phyloP scores from a whole-genome alignment of 495 filamentous ascomycete genomes.

The Tuber aestivum region DNA sequence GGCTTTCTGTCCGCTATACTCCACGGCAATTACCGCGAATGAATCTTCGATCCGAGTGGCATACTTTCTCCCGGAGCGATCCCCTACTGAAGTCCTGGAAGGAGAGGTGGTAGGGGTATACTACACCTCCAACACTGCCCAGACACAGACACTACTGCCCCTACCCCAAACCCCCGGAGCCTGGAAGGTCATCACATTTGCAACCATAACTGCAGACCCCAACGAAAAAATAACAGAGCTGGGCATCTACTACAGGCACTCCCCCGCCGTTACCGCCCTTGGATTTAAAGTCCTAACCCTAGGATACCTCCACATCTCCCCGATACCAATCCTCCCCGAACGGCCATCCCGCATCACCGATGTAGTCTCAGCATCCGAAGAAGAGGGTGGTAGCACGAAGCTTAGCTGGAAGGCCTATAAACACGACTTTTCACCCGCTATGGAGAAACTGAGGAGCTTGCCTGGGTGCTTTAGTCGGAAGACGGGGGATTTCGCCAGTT shows the following conservation, averaged over 20 bases:
- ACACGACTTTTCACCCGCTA: neutral
- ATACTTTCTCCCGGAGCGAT: conserved; percentile 21
- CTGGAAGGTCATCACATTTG: neutral
- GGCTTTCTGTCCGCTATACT: conserved; percentile 30
- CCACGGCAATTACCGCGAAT: conserved; percentile 11
- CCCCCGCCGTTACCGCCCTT: neutral
- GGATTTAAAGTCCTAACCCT: neutral
- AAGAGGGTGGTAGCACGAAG: conserved; percentile 14
- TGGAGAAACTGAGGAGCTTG: neutral
- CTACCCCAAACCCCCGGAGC: neutral
- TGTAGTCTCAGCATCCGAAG: conserved; percentile 4
- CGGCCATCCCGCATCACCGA: conserved; percentile 19
- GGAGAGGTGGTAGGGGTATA: conserved; percentile 27
- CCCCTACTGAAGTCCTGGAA: neutral
- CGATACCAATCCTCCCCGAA: conserved; percentile 2
- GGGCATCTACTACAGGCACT: neutral
- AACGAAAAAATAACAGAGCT: neutral
- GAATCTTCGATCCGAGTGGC: conserved; percentile 27
- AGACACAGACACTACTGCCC: conserved; percentile 3
- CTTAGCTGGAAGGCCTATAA: conserved; percentile 35
- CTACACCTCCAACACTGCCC: conserved; percentile 21
- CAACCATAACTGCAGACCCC: neutral
- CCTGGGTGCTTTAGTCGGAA: conserved; percentile 29
- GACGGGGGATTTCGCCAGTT: conserved; percentile 38
- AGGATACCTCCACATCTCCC: neutral